These are phyloP conservation scores for Ophiostoma montium DNA, from an alignment of 2,329 filamentous ascomycete species.

Conservation along the genomic window DNA sequence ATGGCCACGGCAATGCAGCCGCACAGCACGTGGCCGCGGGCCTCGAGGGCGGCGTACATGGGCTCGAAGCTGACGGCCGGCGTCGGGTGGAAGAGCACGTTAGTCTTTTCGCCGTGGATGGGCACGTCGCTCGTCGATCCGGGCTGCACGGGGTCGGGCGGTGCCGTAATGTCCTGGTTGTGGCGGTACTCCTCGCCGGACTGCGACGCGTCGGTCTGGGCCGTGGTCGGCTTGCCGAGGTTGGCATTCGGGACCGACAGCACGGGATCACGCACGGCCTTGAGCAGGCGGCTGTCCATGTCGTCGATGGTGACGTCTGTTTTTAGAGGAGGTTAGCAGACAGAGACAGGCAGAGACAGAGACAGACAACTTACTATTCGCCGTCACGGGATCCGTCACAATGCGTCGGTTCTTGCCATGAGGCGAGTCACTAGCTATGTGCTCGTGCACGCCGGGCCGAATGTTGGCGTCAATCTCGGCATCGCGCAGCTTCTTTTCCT, in stretches of 20 bases:
- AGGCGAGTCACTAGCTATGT: constrained; percentile 28
- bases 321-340: not conserved
- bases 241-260: constrained; percentile 85
- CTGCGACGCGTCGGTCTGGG: constrained; percentile 58
- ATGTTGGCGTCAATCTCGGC: constrained; percentile 45
- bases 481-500: constrained; percentile 64
- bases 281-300: constrained; percentile 44
- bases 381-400: constrained; percentile 81
- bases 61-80: constrained; percentile 81
- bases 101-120: constrained; percentile 92
- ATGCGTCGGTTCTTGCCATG: constrained; percentile 41
- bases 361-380: constrained; percentile 28
- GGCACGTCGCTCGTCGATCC: constrained; percentile 86
- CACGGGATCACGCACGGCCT: constrained; percentile 58
- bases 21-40: constrained; percentile 57
- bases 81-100: constrained; percentile 89
- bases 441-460: constrained; percentile 22
- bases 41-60: constrained; percentile 66
- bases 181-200: constrained; percentile 67
- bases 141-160: constrained; percentile 70
- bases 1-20: constrained; percentile 58
- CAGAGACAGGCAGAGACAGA: no score
- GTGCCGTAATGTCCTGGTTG: constrained; percentile 79
- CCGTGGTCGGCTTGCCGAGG: constrained; percentile 56
- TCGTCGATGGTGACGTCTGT: constrained; percentile 69